A percentile compares a stretch with the other conserved stretches of the same genome.
phyloP scores from a whole-genome alignment of 2,329 filamentous ascomycete species.

The Phoma sp. region DNA sequence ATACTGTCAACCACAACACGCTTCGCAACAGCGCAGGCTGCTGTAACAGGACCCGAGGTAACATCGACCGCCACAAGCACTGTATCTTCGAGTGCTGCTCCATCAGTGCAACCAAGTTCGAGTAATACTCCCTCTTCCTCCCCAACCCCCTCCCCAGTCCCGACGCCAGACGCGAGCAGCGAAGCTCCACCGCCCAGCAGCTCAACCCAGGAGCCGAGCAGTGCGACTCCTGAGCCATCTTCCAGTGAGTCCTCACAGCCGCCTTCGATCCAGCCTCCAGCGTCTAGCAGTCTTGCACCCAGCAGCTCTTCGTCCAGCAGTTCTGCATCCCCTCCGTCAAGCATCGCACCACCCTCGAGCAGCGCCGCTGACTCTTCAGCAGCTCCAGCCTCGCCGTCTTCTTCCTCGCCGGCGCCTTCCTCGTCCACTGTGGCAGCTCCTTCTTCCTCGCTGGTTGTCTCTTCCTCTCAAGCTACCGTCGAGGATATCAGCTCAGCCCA shows the following conservation, averaged over 20 bases:
- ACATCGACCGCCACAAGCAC: slow-evolving; percentile 7
- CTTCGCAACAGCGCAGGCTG: slow-evolving; percentile 12
- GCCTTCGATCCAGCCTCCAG: slow-evolving; percentile 5
- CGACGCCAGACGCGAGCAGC: slow-evolving; percentile 20
- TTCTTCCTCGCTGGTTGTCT: not conserved
- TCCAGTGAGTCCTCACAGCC: slow-evolving; percentile 6
- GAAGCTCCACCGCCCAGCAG: slow-evolving; percentile 15
- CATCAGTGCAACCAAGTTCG: not conserved
- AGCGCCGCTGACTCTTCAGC: slow-evolving; percentile 21
- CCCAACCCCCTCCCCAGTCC: slow-evolving; percentile 17
- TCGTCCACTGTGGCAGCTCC: not conserved
- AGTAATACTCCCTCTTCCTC: slow-evolving; percentile 12
- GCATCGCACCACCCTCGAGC: slow-evolving; percentile 13
- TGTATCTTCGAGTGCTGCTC: not conserved
- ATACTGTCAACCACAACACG: slow-evolving; percentile 1
- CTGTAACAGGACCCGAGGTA: not conserved
- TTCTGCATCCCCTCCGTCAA: slow-evolving; percentile 1
- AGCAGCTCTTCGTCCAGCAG: not conserved
- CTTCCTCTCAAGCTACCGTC: not conserved
- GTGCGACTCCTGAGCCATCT: slow-evolving; percentile 13
- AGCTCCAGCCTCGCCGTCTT: slow-evolving; percentile 16
- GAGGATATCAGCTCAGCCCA: slow-evolving; percentile 4
- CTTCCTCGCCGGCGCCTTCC: not conserved
- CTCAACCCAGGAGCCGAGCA: slow-evolving; percentile 12
- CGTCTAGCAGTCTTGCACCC: not conserved